Base-by-base conservation (phyloP, 2,329 filamentous ascomycete species). In the Aureobasidium sp. region DNA sequence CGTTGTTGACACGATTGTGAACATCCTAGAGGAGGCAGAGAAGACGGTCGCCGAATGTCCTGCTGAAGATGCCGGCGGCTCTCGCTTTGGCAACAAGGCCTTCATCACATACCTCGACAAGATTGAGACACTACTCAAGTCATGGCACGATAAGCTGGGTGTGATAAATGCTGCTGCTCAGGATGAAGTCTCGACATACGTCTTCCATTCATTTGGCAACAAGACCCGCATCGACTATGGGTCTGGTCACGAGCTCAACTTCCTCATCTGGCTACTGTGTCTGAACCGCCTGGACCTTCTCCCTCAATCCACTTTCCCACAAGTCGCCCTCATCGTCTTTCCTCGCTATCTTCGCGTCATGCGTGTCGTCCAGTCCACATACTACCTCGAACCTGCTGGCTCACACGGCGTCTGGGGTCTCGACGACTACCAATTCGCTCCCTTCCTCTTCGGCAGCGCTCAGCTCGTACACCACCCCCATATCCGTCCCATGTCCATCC, bases 201-300 rank as follows among this genome's bases (percentile, higher is more conserved):
- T 99, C 37, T 77, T 83, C 65, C 84, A 96, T 70, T 87, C 89
- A 0, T 92, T 97, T 66, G 94, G 94, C 49, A 96, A 96, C 71
- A 83, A 87, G 48, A 83, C 84, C 57, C 85, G 93, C 44, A 94
- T 99, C 70, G 94, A 99, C 77, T 99, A 99, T 73, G 94, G 94
- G 56, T 97, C 91, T 0, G 94, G 94, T 2, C 94, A 99, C 74
- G 94, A 99, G 77, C 83, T 99, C 65, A 97, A 99, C 78, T 97
- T 99, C 76, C 81, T 93, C 74, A 88, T 96, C 71, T 99, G 93
- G 92, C 82, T 97, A 39, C 83, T 99, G n/a, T 96, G 91, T 71
- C 85, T 99, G 0, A 90, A 94, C 73, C 89, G 93, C 70, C 81
- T 97, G 17, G 78, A 80, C 12, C 74, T 90, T 22, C 72, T 97